Base-by-base conservation (phyloP, 352 stramenopile genomes). In the Phytophthora pinifolia region DNA sequence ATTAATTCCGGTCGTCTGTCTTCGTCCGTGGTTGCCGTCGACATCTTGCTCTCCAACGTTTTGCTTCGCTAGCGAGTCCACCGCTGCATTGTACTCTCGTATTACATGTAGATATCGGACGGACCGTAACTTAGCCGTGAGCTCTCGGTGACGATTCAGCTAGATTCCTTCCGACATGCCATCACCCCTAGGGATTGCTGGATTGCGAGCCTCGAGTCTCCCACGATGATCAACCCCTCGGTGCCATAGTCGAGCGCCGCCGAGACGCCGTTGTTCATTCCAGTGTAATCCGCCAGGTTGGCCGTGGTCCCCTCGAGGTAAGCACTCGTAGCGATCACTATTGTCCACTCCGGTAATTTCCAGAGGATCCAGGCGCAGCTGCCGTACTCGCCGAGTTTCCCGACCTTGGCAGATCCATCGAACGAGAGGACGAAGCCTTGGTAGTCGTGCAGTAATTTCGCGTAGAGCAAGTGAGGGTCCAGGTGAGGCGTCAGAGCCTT, bases 401-500 rank as follows among this genome's bases (percentile, higher is more conserved):
- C 36, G 0, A 30, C 34, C n/a, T 62, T 63, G 1, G 55, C 50
- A 4, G 55, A 54, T 0, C 56, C 62, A 14, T 70, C 56, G 9
- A 70, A 70, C 0, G 43, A 66, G 1, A 70, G 8, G 1, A 67
- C 32, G 17, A 50, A 25, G 1, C 49, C 44, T 44, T 14, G 10
- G 17, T 57, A 48, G 20, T 15, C 0, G 1, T 2, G 8, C 0
- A 38, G 18, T 4, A 32, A 5, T 2, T 22, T 37, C 8, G 47
- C 54, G 20, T 62, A 56, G 2, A 62, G 4, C 15, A 47, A 9
- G 6, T 22, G 2, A n/a, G 5, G 34, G 15, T 35, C 18, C 17
- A 58, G 20, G 0, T 27, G 20, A 14, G 13, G 36, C 14, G 31
- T 35, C 13, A 13, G 20, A n/a, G 35, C 29, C 7, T 14, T n/a